Evolutionary conservation across 176 grass and related monocot genomes (phyloP).

Genomic region (Cenchrus purpureus): DNA sequence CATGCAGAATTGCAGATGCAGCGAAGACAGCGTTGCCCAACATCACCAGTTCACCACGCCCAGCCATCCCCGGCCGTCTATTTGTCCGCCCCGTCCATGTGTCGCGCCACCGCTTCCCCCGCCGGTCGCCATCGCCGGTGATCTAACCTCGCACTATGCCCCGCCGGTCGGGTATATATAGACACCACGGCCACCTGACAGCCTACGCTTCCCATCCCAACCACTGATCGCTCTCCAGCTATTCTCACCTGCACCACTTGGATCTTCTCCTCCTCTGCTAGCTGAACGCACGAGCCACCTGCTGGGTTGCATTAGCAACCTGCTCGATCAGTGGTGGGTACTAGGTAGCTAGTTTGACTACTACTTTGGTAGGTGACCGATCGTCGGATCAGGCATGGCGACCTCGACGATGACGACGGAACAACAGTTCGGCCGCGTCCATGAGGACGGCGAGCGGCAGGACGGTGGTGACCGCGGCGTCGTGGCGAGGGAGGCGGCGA

Average conservation of each 20-base stretch:
- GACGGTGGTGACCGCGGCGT: neutral
- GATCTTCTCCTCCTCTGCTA: neutral
- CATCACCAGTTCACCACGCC: neutral
- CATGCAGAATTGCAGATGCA: neutral
- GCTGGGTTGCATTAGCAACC: neutral
- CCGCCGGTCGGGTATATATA: slow-evolving; percentile 36
- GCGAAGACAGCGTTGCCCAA: neutral
- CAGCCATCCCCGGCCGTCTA: neutral
- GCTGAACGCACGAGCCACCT: neutral
- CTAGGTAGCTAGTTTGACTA: neutral
- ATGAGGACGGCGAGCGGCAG: neutral
- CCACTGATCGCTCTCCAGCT: neutral
- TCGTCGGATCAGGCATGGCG: slow-evolving; percentile 27
- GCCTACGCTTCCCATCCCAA: slow-evolving; percentile 5
- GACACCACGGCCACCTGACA: neutral
- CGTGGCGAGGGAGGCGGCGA: slow-evolving; percentile 4
- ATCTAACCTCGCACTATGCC: neutral
- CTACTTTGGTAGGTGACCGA: neutral
- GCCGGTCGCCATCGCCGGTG: slow-evolving; percentile 33
- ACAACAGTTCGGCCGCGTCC: neutral
- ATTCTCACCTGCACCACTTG: slow-evolving; percentile 46
- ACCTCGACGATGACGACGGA: slow-evolving; percentile 19
- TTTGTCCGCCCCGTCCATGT: neutral
- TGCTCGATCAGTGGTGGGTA: neutral
- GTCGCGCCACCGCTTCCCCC: slow-evolving; percentile 15